These are phyloP conservation scores for Linum tenue DNA, from an alignment of 345 rosid species.

Conservation along the genomic window DNA sequence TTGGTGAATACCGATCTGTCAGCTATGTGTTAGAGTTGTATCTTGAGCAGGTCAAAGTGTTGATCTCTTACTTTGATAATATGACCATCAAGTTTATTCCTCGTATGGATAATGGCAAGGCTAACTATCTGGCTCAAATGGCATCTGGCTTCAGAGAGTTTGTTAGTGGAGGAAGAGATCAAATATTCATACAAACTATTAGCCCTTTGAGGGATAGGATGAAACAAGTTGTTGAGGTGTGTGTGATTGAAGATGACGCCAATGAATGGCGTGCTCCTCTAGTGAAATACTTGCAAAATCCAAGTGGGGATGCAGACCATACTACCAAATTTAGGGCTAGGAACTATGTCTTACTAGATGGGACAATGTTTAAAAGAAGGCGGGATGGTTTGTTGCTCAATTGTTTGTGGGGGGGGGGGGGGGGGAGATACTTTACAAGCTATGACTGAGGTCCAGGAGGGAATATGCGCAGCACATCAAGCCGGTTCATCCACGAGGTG, in stretches of 20 bases:
- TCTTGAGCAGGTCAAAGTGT: background rate
- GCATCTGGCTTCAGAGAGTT: background rate
- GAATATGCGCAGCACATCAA: background rate
- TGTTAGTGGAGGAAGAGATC: background rate
- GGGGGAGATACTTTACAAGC: background rate
- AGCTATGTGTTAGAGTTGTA: background rate
- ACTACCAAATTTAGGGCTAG: background rate
- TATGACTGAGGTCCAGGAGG: background rate
- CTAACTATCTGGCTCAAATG: background rate
- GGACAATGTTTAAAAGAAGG: background rate
- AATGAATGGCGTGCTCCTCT: background rate
- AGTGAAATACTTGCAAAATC: background rate
- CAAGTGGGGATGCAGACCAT: background rate
- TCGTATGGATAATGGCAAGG: background rate
- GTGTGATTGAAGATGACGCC: background rate
- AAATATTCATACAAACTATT: background rate
- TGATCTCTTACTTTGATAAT: background rate
- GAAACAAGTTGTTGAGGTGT: background rate
- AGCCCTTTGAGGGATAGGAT: background rate
- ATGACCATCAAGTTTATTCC: background rate
- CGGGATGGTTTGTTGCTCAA: background rate
- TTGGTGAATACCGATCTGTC: background rate
- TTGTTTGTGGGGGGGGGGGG: background rate
- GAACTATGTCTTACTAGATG: background rate
- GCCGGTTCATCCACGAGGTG: background rate